Evolutionary conservation across 257 asterid species (phyloP).

Genomic region (Thymus quinquecostatus): DNA sequence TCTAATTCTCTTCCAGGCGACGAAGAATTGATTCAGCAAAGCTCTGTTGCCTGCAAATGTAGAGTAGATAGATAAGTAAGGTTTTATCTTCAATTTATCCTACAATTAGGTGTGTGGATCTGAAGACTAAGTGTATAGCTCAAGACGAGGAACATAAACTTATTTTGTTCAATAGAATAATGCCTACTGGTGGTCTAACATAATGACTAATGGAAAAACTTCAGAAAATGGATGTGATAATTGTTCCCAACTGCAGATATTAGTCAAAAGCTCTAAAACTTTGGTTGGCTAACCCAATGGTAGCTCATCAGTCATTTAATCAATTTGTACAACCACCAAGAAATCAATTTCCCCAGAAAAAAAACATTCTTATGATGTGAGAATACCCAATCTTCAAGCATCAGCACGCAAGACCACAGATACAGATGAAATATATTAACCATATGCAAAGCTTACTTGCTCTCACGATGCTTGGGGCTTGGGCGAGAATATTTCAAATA

Average conservation of each 20-base stretch:
- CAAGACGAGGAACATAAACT: background rate
- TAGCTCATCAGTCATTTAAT: background rate
- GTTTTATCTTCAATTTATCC: background rate
- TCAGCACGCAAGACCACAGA: constrained; percentile 4
- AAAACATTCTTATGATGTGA: background rate
- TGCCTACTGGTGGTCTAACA: background rate
- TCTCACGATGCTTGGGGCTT: constrained; percentile 88
- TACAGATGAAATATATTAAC: constrained; percentile 3
- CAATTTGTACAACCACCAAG: constrained; percentile 6
- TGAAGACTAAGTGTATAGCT: background rate
- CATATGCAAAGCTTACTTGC: constrained; percentile 64
- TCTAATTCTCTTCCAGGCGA: constrained; percentile 70
- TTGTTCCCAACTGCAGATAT: background rate
- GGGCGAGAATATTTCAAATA: constrained; percentile 94
- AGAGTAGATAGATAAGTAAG: constrained; percentile 12
- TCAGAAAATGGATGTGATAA: background rate
- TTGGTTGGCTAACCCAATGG: background rate
- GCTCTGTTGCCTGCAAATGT: constrained; percentile 74
- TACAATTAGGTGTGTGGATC: background rate
- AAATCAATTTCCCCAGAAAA: background rate
- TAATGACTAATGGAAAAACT: background rate
- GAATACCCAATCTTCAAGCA: constrained; percentile 3
- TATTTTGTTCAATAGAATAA: background rate
- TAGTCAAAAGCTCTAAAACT: background rate
- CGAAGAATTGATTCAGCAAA: constrained; percentile 81